These are phyloP conservation scores for Fusarium sp. DNA, from an alignment of 2,329 filamentous ascomycete genomes.

Conservation along the genomic window DNA sequence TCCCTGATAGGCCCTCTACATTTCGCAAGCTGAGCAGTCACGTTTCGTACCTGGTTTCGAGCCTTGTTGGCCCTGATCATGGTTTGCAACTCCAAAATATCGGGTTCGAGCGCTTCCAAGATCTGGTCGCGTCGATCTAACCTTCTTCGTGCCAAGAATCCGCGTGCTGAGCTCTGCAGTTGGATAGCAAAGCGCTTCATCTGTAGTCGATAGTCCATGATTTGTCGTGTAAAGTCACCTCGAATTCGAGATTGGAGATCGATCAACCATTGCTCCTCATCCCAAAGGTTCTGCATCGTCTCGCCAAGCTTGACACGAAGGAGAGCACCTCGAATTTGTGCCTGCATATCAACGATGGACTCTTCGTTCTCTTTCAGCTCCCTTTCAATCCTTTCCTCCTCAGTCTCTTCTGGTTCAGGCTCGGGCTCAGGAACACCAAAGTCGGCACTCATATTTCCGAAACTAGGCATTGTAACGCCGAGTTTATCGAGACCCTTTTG, in stretches of 20 bases:
- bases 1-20: slow-evolving; percentile 73
- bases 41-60: slow-evolving; percentile 67
- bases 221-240: slow-evolving; percentile 87
- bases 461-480: slow-evolving; percentile 95
- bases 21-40: slow-evolving; percentile 69
- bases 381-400: slow-evolving; percentile 87
- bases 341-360: slow-evolving; percentile 82
- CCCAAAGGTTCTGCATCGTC: slow-evolving; percentile 91
- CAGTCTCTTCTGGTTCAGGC: slow-evolving; percentile 85
- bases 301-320: slow-evolving; percentile 80
- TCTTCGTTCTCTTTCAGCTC: slow-evolving; percentile 83
- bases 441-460: slow-evolving; percentile 95
- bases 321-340: slow-evolving; percentile 85
- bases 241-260: slow-evolving; percentile 89
- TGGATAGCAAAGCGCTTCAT: slow-evolving; percentile 85
- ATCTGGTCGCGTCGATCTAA: slow-evolving; percentile 72
- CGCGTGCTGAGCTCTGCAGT: slow-evolving; percentile 83
- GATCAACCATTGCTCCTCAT: slow-evolving; percentile 79
- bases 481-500: slow-evolving; percentile 97
- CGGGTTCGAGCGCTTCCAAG: slow-evolving; percentile 76
- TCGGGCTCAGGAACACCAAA: slow-evolving; percentile 84
- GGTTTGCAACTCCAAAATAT: slow-evolving; percentile 85
- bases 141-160: slow-evolving; percentile 76
- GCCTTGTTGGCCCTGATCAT: slow-evolving; percentile 77
- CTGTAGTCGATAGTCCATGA: slow-evolving; percentile 82